Base-by-base conservation (phyloP, 495 filamentous ascomycete genomes). In the Lophiotrema nucula region DNA sequence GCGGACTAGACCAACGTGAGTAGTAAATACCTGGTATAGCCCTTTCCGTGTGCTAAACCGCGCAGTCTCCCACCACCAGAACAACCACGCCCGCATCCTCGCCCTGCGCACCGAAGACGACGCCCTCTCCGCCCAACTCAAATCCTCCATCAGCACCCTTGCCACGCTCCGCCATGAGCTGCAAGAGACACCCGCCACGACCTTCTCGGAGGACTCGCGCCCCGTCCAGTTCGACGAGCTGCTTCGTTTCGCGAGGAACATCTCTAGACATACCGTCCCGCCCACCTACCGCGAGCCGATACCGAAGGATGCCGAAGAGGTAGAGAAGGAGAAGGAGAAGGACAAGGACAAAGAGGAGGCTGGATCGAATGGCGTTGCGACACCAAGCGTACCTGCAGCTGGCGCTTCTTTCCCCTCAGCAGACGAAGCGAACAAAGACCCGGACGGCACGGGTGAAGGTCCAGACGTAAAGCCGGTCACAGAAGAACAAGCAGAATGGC, bases 231-330 rank as follows among this genome's bases (percentile, higher is more conserved):
- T 84, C 51, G 75, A 75, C 42, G 86, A 90, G 48, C 79, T 92
- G 1, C 80, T 92, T 6, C 71, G 72, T 41, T 90, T 86, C 64
- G 89, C 88, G 8, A 81, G 82, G n/a, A 79, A 80, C 58, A 90
- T 92, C 57, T 83, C 80, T 52, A 83, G 80, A 67, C 88, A 81
- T 58, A 90, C 89, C 0, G 74, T 86, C 8, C 88, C 88, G 0
- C 82, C 83, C 0, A 80, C 82, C 4, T 83, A 77, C 55, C 74
- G 79, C n/a, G 66, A 75, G 42, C 63, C 48, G 39, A 66, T 44
- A 54, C 67, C 18, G 21, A 45, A 27, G 70, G 65, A 66, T 12
- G 63, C 58, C 42, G 23, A 60, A 2, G 21, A 43, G 12, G 25
- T 53, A 11, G 60, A 63, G 60, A 64, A 22, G 69, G 71, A 23